phyloP scores from a whole-genome alignment of 805 yeast species.

The Ogataea naganishii region DNA sequence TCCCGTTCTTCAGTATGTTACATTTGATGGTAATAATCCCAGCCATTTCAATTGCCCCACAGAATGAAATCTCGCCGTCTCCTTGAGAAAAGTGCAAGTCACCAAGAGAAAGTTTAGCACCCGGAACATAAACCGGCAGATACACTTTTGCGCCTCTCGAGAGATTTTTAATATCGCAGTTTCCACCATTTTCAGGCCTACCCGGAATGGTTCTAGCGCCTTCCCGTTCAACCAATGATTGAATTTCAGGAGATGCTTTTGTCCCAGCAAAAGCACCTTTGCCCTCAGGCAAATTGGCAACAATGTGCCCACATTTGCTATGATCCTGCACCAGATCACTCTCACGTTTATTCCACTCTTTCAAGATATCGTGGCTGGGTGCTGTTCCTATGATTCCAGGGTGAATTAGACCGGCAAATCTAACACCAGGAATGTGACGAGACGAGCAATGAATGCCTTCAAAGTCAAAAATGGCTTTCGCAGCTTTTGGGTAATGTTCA shows the following conservation, averaged over 20 bases:
- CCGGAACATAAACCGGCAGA: slow-evolving; percentile 37
- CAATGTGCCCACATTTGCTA: slow-evolving; percentile 23
- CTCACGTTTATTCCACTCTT: slow-evolving; percentile 39
- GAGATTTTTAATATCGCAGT: slow-evolving; percentile 42
- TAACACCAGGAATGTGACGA: slow-evolving; percentile 40
- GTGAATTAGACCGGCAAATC: slow-evolving; percentile 41
- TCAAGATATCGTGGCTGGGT: slow-evolving; percentile 34
- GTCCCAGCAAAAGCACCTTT: slow-evolving; percentile 32
- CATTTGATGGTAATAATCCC: slow-evolving; percentile 36
- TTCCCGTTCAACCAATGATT: slow-evolving; percentile 23
- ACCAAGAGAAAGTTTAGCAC: slow-evolving; percentile 40
- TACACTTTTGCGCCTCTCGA: slow-evolving; percentile 41
- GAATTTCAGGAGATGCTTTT: slow-evolving; percentile 21
- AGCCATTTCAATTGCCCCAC: slow-evolving; percentile 48
- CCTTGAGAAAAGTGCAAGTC: slow-evolving; percentile 46
- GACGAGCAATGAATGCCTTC: slow-evolving; percentile 42
- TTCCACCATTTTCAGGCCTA: slow-evolving; percentile 45
- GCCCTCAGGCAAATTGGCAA: slow-evolving; percentile 32
- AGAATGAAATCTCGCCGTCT: slow-evolving; percentile 44
- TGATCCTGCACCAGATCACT: slow-evolving; percentile 24
- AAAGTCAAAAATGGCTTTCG: slow-evolving; percentile 44
- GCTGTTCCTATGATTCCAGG: slow-evolving; percentile 46
- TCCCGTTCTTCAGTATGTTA: slow-evolving; percentile 32
- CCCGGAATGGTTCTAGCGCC: slow-evolving; percentile 51
- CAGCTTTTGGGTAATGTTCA: slow-evolving; percentile 39